Conservation (phyloP, 352 stramenopile genomes). For the Phytophthora crassamura region DNA sequence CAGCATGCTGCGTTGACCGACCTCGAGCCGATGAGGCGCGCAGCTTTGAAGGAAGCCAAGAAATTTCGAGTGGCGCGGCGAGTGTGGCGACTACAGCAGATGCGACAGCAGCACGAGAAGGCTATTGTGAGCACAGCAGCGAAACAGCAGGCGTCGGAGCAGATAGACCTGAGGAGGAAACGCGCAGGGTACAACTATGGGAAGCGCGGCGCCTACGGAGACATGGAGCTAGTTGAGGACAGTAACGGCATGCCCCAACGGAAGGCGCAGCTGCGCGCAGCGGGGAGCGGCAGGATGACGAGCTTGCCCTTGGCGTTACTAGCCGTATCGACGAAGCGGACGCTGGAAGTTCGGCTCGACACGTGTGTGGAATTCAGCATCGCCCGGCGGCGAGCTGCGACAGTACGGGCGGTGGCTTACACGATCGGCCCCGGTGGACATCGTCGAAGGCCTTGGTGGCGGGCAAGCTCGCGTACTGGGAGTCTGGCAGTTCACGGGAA, state of each 20-base stretch:
- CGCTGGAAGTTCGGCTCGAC: neutral
- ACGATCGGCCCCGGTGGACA: neutral
- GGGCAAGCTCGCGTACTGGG: neutral
- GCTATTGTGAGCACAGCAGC: too few relatives aligned
- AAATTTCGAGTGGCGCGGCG: too few relatives aligned
- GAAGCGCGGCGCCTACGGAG: neutral
- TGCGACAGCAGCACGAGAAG: too few relatives aligned
- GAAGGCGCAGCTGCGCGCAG: neutral
- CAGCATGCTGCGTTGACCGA: too few relatives aligned
- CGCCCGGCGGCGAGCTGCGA: neutral
- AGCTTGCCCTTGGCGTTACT: neutral
- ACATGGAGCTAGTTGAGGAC: neutral
- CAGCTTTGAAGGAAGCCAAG: too few relatives aligned
- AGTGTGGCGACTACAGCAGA: too few relatives aligned
- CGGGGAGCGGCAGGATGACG: neutral
- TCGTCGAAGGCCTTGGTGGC: neutral
- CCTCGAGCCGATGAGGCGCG: too few relatives aligned
- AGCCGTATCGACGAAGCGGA: neutral
- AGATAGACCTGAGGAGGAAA: too few relatives aligned
- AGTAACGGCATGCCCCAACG: neutral
- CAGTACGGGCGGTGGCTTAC: neutral
- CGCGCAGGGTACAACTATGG: slow-evolving; percentile 19
- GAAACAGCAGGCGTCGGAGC: neutral
- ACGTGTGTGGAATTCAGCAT: slow-evolving; percentile 1
- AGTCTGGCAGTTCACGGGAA: slow-evolving; percentile 2